Base-by-base conservation (phyloP, 129 eudicot species). In the Heracleum sosnowskyi region DNA sequence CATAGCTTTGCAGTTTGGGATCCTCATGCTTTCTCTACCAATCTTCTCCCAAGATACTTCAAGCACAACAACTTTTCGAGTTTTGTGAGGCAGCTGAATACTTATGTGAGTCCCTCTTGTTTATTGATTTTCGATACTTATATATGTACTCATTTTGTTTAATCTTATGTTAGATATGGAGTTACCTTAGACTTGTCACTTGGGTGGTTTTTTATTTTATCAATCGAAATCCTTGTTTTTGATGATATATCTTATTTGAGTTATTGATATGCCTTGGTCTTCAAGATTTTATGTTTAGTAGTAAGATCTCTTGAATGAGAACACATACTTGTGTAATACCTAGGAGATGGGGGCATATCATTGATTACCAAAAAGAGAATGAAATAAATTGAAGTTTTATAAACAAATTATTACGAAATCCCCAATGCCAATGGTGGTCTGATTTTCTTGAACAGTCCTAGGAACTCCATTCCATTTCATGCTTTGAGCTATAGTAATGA, bases 41-140 rank as follows among this genome's bases (percentile, higher is more conserved):
- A 74, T 79, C 84, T 95, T 12, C 87, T 95, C 22, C 97, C 98
- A 11, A 88, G 90, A 79, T 87, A 86, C 85, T 95, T 95, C 77
- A 95, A 95, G 91, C 98, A 95, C 78, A 88, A 82, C 60, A 95
- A 95, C 63, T 94, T 95, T 90, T 95, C 98, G 13, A 95, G 98
- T 86, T 95, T 95, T 86, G 96, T 95, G 11, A 91, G 98, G 78
- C 98, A 95, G 86, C 97, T 95, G 33, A 91, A 95, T 80, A 95
- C 98, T 83, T 95, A 95, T 84, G 98, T 95, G 80, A 90, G 98
- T 69, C 31, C 64, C 76, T 64, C 10, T 79, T 3, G 72, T 15
- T 53, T 31, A 34, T 45, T 31, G 49, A 62, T 11, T 62, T 62
- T 66, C 20, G 36, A 13, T 33, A 33, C 39, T 31, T 66, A 26